phyloP scores from a whole-genome alignment of 2,329 filamentous ascomycete species.

The Aspergillus costaricaensis region DNA sequence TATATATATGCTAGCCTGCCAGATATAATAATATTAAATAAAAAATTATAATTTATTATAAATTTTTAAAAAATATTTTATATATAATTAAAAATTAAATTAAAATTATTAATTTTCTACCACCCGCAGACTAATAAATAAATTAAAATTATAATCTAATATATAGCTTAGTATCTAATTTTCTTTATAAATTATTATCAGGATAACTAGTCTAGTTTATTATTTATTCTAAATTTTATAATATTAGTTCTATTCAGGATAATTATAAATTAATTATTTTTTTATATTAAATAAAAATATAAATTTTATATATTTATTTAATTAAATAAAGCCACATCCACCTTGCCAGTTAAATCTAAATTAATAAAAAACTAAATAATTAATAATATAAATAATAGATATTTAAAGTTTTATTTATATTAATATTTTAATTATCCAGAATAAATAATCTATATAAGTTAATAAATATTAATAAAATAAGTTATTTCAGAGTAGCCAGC shows the following conservation, averaged over 20 bases:
- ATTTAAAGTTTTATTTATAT: not conserved
- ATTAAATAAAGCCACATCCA: not conserved
- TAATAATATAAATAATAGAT: not conserved
- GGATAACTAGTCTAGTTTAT: not conserved
- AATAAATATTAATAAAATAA: not conserved
- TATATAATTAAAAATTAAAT: not conserved
- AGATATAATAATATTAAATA: not conserved
- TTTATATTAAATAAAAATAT: not conserved
- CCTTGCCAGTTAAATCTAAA: not conserved
- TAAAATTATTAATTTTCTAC: not conserved
- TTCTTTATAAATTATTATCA: not conserved
- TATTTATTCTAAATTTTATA: not conserved
- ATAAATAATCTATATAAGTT: not conserved
- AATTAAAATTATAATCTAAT: not conserved
- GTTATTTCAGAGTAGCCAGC: not conserved
- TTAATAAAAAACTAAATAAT: not conserved
- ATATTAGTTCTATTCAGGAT: not conserved
- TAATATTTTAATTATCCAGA: not conserved
- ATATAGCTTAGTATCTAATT: no score
- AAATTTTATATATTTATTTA: not conserved
- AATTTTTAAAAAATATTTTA: not conserved
- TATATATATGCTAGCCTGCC: not conserved
- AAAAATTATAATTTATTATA: not conserved
- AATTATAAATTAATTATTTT: not conserved
- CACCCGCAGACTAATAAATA: not conserved